phyloP scores from a whole-genome alignment of 2,329 filamentous ascomycete species.

The Botrytis pseudocinerea region DNA sequence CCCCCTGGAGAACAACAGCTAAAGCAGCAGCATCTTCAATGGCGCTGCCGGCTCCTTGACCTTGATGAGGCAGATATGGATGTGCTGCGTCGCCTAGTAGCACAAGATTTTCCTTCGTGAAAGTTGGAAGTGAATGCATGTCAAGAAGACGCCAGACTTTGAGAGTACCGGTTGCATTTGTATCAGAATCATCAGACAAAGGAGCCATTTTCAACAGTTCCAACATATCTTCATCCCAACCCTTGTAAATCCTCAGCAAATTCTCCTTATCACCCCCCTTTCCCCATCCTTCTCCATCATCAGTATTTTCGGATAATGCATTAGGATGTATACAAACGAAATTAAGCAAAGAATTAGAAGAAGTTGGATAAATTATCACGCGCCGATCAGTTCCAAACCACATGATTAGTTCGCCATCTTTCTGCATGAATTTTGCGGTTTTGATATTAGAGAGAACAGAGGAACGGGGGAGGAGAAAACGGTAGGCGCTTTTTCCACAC shows the following conservation, averaged over 20 bases:
- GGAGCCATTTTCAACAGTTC: constrained; percentile 1
- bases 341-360: constrained; percentile 48
- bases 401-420: constrained; percentile 41
- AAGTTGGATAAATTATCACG: constrained; percentile 51
- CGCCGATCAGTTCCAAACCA: constrained; percentile 48
- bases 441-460: constrained; percentile 41
- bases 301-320: constrained; percentile 41
- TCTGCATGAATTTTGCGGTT: constrained; percentile 41
- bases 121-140: constrained; percentile 58
- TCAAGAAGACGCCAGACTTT: constrained; percentile 63
- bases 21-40: constrained; percentile 67
- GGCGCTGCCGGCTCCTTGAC: constrained; percentile 61
- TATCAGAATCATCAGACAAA: neutral
- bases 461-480: constrained; percentile 32
- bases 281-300: constrained; percentile 23
- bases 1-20: constrained; percentile 53
- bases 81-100: constrained; percentile 68
- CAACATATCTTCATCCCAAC: constrained; percentile 15
- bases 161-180: constrained; percentile 41
- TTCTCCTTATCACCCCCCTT: neutral
- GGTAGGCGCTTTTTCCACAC: constrained; percentile 32
- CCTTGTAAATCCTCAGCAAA: constrained; percentile 7
- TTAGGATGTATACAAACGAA: constrained; percentile 56
- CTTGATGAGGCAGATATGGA: constrained; percentile 66
- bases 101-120: constrained; percentile 54